Percentiles rank a stretch among this genome's conserved stretches.
Conservation (phyloP, 1,284 basidiomycete species). For the Vanrija pseudolonga region DNA sequence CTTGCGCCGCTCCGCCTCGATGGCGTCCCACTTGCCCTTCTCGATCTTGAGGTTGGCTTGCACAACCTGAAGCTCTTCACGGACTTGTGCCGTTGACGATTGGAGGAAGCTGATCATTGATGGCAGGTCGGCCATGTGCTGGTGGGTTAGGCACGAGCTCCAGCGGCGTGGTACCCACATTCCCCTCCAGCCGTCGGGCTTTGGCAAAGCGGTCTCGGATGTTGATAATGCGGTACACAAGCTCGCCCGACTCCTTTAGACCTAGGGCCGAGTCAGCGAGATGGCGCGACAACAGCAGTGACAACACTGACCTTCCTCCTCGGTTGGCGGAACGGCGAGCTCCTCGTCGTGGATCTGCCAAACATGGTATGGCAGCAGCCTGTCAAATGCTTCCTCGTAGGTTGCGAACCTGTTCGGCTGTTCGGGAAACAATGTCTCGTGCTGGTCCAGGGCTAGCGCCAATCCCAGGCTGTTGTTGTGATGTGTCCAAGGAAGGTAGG, state of each 20-base stretch:
- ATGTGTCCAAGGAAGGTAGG: background rate
- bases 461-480: slow-evolving; percentile 24
- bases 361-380: slow-evolving; percentile 43
- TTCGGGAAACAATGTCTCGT: slow-evolving; percentile 26
- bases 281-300: background rate
- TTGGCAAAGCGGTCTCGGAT: slow-evolving; percentile 30
- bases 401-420: slow-evolving; percentile 24
- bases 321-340: slow-evolving; percentile 15
- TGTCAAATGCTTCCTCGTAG: slow-evolving; percentile 34
- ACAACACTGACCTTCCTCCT: slow-evolving; percentile 8
- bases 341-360: slow-evolving; percentile 45
- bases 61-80: slow-evolving; percentile 27
- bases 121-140: slow-evolving; percentile 32
- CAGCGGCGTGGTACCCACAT: slow-evolving; percentile 20
- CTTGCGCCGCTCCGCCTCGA: slow-evolving; percentile 15
- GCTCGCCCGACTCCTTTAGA: slow-evolving; percentile 4
- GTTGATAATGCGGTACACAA: slow-evolving; percentile 20
- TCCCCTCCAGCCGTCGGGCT: slow-evolving; percentile 26
- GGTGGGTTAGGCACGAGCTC: slow-evolving; percentile 15
- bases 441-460: slow-evolving; percentile 37
- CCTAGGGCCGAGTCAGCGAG: slow-evolving; percentile 12
- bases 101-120: slow-evolving; percentile 31
- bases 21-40: slow-evolving; percentile 14
- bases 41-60: slow-evolving; percentile 20
- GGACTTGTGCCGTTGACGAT: slow-evolving; percentile 21